Conservation (phyloP, 2,329 filamentous ascomycete genomes). For the Exophiala sideris region DNA sequence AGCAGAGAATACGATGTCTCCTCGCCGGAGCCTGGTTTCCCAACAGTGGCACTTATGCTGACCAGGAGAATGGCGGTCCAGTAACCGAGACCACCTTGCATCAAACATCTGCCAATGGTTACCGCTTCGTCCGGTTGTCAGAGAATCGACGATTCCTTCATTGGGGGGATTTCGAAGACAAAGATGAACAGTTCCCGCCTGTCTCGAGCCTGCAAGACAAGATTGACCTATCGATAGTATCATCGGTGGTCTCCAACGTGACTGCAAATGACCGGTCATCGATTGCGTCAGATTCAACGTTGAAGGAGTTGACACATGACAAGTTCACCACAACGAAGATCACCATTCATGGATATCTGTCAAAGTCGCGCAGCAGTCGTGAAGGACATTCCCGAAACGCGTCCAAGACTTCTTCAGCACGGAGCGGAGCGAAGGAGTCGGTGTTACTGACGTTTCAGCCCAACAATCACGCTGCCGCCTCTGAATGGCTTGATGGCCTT, state of each 20-base stretch:
- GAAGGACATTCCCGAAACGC: constrained; percentile 33
- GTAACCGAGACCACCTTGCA: constrained; percentile 35
- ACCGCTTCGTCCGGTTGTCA: constrained; percentile 83
- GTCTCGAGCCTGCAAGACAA: constrained; percentile 20
- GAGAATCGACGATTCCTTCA: constrained; percentile 89
- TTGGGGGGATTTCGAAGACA: constrained; percentile 76
- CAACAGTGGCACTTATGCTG: constrained; percentile 48
- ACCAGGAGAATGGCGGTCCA: constrained; percentile 36
- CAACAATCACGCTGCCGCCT: constrained; percentile 74
- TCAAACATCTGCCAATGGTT: constrained; percentile 53
- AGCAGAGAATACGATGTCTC: constrained; percentile 87
- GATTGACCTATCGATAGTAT: constrained; percentile 82
- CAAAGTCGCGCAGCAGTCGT: constrained; percentile 31
- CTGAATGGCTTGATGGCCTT: constrained; percentile 94
- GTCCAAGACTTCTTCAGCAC: constrained; percentile 28
- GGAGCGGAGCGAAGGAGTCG: constrained; percentile 56
- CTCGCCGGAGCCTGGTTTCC: constrained; percentile 88
- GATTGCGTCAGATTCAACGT: constrained; percentile 16
- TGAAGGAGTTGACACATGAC: constrained; percentile 33
- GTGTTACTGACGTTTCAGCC: constrained; percentile 81
- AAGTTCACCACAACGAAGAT: constrained; percentile 69
- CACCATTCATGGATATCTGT: constrained; percentile 74
- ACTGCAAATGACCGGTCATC: constrained; percentile 50
- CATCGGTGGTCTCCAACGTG: constrained; percentile 91
- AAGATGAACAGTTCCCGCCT: constrained; percentile 59